These are phyloP conservation scores for Diaporthe sp. DNA, from an alignment of 2,329 filamentous ascomycete genomes.

Conservation along the genomic window DNA sequence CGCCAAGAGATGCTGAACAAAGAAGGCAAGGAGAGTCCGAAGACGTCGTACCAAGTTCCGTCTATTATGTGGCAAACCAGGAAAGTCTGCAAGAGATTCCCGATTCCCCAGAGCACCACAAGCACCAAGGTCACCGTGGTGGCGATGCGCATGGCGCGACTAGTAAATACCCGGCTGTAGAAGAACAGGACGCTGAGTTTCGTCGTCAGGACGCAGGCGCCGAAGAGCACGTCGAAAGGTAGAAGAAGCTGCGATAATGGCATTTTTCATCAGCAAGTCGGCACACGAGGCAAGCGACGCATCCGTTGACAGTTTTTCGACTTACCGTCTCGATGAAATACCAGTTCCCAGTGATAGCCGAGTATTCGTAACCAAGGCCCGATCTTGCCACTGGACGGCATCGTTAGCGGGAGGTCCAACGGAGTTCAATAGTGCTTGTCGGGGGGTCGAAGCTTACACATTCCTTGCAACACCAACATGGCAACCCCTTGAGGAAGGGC, in stretches of 20 bases:
- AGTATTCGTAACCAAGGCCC: conserved; percentile 41
- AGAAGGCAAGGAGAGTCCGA: no score
- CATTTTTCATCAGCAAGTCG: neutral
- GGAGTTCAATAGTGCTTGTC: neutral
- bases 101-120: conserved; percentile 41
- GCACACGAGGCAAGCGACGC: no score
- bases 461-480: conserved; percentile 45
- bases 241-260: conserved; percentile 46
- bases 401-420: neutral
- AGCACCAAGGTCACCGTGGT: conserved; percentile 43
- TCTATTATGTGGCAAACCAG: conserved; percentile 44
- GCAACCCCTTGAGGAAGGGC: conserved; percentile 41
- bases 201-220: conserved; percentile 47
- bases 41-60: conserved; percentile 21
- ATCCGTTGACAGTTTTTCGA: neutral
- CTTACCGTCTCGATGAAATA: conserved; percentile 9
- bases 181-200: conserved; percentile 55
- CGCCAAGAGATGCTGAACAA: neutral
- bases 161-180: conserved; percentile 55
- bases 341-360: conserved; percentile 39
- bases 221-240: conserved; percentile 50
- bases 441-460: conserved; percentile 42
- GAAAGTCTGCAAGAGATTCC: conserved; percentile 42
- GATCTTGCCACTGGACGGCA: conserved; percentile 36
- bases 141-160: conserved; percentile 42